Percentiles rank a stretch among this genome's conserved stretches.
These are phyloP conservation scores for Mucor lusitanicus DNA, from an alignment of 371 early-diverging fungal species.

Conservation along the genomic window DNA sequence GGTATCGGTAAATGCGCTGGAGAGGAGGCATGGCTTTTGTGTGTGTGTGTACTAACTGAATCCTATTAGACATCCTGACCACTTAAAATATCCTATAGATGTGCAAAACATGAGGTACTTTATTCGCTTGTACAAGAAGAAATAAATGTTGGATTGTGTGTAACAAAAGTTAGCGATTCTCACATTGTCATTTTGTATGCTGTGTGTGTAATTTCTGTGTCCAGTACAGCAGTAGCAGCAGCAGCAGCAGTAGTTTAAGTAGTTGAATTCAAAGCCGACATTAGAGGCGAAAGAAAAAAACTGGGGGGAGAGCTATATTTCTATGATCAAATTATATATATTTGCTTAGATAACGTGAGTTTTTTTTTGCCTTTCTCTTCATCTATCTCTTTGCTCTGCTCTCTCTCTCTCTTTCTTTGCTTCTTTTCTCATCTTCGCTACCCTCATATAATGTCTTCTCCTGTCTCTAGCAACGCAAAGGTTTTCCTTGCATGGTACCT, in stretches of 20 bases:
- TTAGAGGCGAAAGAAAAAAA: neutral
- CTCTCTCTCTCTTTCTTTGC: neutral
- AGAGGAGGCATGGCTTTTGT: neutral
- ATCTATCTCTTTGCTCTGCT: neutral
- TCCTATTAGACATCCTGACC: conserved; percentile 54
- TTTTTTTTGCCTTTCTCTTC: neutral
- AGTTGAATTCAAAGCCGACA: neutral
- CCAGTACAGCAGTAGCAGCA: neutral
- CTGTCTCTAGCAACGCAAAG: conserved; percentile 16
- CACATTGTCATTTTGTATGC: conserved; percentile 6
- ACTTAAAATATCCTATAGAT: conserved; percentile 74
- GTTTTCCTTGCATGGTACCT: conserved; percentile 65
- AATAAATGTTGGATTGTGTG: conserved; percentile 12
- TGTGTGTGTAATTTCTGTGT: neutral
- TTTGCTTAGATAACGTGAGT: conserved; percentile 18
- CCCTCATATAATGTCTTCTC: neutral
- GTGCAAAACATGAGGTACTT: conserved; percentile 92
- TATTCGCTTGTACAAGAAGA: conserved; percentile 74
- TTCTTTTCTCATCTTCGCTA: neutral
- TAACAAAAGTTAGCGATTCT: neutral
- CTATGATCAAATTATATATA: conserved; percentile 1
- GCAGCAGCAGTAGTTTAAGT: neutral
- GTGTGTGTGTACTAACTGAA: neutral
- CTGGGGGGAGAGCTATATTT: conserved; percentile 3
- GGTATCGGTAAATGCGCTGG: conserved; percentile 73